phyloP scores from a whole-genome alignment of 495 filamentous ascomycete species.

The Pyrenula massariospora region DNA sequence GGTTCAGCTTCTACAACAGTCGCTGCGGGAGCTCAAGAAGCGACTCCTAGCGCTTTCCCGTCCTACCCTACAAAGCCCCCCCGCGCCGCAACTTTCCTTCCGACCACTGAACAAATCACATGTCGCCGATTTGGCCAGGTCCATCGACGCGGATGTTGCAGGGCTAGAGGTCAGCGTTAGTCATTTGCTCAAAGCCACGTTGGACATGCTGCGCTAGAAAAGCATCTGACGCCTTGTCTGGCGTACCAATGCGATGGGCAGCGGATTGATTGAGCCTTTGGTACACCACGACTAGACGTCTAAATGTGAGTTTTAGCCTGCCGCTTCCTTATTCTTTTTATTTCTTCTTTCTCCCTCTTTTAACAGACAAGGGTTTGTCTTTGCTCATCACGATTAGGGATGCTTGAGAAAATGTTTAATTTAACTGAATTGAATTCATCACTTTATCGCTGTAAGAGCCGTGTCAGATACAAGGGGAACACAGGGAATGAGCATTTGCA shows the following conservation, averaged over 20 bases:
- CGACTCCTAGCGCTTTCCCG: not conserved
- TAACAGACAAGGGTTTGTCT: not conserved
- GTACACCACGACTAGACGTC: not conserved
- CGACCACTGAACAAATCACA: not conserved
- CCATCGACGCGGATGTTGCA: not conserved
- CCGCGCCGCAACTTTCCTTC: not conserved
- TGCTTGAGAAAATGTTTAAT: not conserved
- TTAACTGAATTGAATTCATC: not conserved
- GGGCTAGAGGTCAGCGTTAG: not conserved
- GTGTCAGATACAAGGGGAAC: not conserved
- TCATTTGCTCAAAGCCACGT: not conserved
- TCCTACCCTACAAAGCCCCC: not conserved
- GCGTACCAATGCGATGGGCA: not conserved
- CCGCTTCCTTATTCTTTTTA: not conserved
- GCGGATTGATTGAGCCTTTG: not conserved
- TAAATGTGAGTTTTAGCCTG: not conserved
- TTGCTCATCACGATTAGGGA: not conserved
- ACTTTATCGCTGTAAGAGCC: not conserved
- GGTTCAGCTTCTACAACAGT: not conserved
- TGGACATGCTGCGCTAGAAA: not conserved
- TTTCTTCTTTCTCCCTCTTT: not conserved
- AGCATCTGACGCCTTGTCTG: not conserved
- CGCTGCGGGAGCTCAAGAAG: not conserved
- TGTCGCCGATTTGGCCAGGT: not conserved
- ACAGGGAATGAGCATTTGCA: not conserved